Base-by-base conservation (phyloP, 1,284 basidiomycete genomes). In the Entoloma clypeatum region DNA sequence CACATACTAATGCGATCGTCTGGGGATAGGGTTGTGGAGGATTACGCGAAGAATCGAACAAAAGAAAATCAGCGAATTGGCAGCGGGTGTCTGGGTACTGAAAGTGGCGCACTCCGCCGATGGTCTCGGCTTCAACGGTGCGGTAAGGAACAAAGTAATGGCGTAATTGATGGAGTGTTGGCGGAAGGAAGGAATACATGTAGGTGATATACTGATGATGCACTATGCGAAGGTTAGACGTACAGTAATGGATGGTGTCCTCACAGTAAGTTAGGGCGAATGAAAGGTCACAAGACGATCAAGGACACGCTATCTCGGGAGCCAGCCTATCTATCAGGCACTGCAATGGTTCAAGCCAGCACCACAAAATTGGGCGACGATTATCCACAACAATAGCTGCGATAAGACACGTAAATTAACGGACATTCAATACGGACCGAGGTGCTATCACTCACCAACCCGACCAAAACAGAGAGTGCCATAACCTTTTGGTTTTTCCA, bases 401-500 rank as follows among this genome's bases (percentile, higher is more conserved):
- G 7, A 14, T 22, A 5, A 18, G 29, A 4, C 3, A 9, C 14
- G 23, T 2, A 21, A 33, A 22, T 33, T 16, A 47, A 18, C 17
- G 39, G 24, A 5, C 33, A 13, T 40, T 24, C 29, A 39, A 28
- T 26, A 28, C 45, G 27, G 24, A 36, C 25, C 29, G 36, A 22
- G 31, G 35, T 30, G 26, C 30, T 7, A 32, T 33, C 16, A 75
- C 86, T 68, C 60, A 92, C 87, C 55, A 95, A 51, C 6, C 66
- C 81, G 26, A 94, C 87, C 33, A 93, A 63, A 7, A 81, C 71
- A 31, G 78, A 77, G 27, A 97, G 64, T 2, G 69, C 79, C 53
- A 90, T 59, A 35, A 92, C 79, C 63, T 87, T 84, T 49, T 73
- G 81, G 58, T 92, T 95, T 65, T 81, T 85, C 93, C 93, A 99